These are phyloP conservation scores for Mycocentrospora acerina DNA, from an alignment of 2,329 filamentous ascomycete genomes.

Conservation along the genomic window DNA sequence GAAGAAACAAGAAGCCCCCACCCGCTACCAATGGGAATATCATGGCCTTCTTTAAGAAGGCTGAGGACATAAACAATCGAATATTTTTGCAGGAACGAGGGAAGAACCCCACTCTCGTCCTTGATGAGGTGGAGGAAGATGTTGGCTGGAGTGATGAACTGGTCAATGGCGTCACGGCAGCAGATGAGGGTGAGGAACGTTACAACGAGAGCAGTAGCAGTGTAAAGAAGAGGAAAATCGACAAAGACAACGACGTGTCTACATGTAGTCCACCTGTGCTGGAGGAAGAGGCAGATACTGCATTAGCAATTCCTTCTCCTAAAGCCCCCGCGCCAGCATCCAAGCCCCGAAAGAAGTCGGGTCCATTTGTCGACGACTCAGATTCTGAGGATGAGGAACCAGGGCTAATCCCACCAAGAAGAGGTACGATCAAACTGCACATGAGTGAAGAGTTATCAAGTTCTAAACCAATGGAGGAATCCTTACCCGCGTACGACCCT, in stretches of 20 bases:
- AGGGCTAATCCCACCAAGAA: slow-evolving; percentile 9
- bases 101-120: slow-evolving; percentile 15
- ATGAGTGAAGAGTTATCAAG: slow-evolving; percentile 10
- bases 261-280: slow-evolving; percentile 32
- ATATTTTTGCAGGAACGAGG: slow-evolving; percentile 41
- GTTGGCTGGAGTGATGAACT: slow-evolving; percentile 36
- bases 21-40: slow-evolving; percentile 53
- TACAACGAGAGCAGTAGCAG: slow-evolving; percentile 49
- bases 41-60: slow-evolving; percentile 57
- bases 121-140: slow-evolving; percentile 27
- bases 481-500: slow-evolving; percentile 8
- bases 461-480: slow-evolving; percentile 26
- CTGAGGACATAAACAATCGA: slow-evolving; percentile 43
- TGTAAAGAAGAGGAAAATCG: slow-evolving; percentile 45
- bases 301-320: slow-evolving; percentile 5
- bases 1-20: slow-evolving; percentile 40
- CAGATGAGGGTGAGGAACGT: slow-evolving; percentile 28
- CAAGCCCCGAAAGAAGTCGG: slow-evolving; percentile 44
- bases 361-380: slow-evolving; percentile 72
- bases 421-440: slow-evolving; percentile 24
- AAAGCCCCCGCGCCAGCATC: slow-evolving; percentile 9
- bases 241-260: slow-evolving; percentile 44
- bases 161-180: slow-evolving; percentile 13
- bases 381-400: slow-evolving; percentile 55
- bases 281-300: slow-evolving; percentile 8